Percentiles rank a stretch among this genome's conserved stretches.
Conservation (phyloP, 805 yeast species). For the Teunomyces funiuensis region DNA sequence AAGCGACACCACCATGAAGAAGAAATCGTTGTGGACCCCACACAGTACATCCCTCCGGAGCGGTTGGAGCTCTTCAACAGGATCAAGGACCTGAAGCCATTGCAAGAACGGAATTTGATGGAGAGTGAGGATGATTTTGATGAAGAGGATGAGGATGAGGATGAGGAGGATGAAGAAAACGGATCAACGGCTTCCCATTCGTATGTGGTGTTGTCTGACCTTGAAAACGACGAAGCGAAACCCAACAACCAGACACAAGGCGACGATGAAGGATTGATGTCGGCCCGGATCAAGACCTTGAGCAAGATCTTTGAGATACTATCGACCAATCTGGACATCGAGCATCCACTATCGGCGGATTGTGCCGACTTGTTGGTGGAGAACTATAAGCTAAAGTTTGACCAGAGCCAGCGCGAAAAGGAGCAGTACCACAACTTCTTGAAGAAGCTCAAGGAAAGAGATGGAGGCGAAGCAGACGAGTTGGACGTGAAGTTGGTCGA, state of each 20-base stretch:
- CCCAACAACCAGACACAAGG: not conserved
- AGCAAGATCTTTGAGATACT: conserved; percentile 69
- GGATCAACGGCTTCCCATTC: conserved; percentile 10
- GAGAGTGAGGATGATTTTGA: conserved; percentile 27
- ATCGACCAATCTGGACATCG: conserved; percentile 68
- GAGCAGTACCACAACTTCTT: conserved; percentile 75
- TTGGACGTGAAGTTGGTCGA: conserved; percentile 45
- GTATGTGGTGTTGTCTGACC: conserved; percentile 11
- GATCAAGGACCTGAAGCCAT: conserved; percentile 21
- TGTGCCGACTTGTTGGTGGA: conserved; percentile 70
- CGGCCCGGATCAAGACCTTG: conserved; percentile 52
- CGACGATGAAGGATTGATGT: conserved; percentile 32
- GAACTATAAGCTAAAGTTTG: conserved; percentile 67
- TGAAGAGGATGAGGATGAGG: conserved; percentile 19
- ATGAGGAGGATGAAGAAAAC: conserved; percentile 9
- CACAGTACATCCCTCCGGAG: conserved; percentile 38
- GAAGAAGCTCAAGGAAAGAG: conserved; percentile 54
- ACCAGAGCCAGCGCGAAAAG: conserved; percentile 71
- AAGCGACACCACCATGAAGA: conserved; percentile 19
- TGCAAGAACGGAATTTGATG: conserved; percentile 27
- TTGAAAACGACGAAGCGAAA: conserved; percentile 1
- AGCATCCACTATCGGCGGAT: conserved; percentile 82
- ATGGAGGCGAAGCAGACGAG: conserved; percentile 22
- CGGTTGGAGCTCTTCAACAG: conserved; percentile 35
- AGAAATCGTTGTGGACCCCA: conserved; percentile 25